Conservation (phyloP, 768 basidiomycete genomes). For the Phaeolepiota aurea region DNA sequence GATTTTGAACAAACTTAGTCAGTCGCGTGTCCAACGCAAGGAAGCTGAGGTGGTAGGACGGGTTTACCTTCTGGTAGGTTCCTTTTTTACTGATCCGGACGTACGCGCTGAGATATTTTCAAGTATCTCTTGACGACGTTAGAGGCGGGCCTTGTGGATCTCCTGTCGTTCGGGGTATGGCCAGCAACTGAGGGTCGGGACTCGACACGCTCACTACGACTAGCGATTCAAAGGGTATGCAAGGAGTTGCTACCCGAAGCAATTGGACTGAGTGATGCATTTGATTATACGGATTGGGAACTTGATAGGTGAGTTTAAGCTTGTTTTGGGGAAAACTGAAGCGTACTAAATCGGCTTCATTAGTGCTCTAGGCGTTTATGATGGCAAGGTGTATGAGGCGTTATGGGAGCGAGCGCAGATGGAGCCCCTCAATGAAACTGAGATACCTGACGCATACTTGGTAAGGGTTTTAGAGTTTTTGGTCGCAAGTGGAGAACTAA, state of each 20-base stretch:
- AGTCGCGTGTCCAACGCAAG: slow-evolving; percentile 9
- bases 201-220: slow-evolving; percentile 38
- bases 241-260: slow-evolving; percentile 49
- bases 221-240: slow-evolving; percentile 41
- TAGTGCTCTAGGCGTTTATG: slow-evolving; percentile 54
- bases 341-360: no score
- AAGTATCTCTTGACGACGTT: slow-evolving; percentile 56
- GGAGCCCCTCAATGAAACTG: slow-evolving; percentile 51
- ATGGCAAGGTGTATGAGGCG: slow-evolving; percentile 63
- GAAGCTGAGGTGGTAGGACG: slow-evolving; percentile 21
- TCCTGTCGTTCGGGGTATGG: slow-evolving; percentile 49
- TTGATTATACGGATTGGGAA: slow-evolving; percentile 71
- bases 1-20: slow-evolving; percentile 29
- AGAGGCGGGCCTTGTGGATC: slow-evolving; percentile 47
- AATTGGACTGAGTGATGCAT: slow-evolving; percentile 64
- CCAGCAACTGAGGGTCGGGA: slow-evolving; percentile 20
- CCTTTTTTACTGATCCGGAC: background rate
- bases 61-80: slow-evolving; percentile 37
- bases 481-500: background rate
- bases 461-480: slow-evolving; percentile 16
- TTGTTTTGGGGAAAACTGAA: no score
- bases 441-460: slow-evolving; percentile 48
- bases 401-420: slow-evolving; percentile 49
- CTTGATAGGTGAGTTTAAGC: slow-evolving; percentile 52
- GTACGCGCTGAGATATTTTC: background rate